Evolutionary conservation across 306 rosid species (phyloP).

Genomic region (Malus fusca): DNA sequence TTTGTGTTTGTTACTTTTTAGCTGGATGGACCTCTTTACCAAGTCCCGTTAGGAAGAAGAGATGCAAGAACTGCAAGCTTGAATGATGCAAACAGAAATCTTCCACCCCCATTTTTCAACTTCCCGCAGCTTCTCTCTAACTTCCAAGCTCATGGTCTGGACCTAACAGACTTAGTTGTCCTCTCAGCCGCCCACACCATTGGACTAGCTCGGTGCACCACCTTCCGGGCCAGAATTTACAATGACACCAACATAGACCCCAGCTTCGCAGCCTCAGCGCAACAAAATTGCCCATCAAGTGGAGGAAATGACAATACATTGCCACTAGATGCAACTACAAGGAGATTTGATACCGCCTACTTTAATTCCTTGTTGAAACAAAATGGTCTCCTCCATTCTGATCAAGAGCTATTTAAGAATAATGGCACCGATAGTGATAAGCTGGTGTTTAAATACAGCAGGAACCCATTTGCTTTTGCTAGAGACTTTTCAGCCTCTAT

Average conservation of each 20-base stretch:
- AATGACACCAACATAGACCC: constrained; percentile 29
- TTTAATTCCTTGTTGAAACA: constrained; percentile 14
- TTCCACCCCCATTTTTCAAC: constrained; percentile 23
- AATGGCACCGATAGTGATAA: constrained; percentile 13
- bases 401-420: constrained; percentile 29
- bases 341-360: constrained; percentile 15
- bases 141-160: constrained; percentile 31
- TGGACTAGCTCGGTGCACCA: constrained; percentile 20
- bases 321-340: constrained; percentile 9
- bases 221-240: constrained; percentile 19
- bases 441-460: constrained; percentile 2
- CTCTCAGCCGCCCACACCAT: constrained; percentile 31
- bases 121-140: constrained; percentile 27
- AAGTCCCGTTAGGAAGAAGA: constrained; percentile 26
- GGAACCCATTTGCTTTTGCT: neutral
- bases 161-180: constrained; percentile 22
- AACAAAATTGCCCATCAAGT: constrained; percentile 9
- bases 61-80: constrained; percentile 25
- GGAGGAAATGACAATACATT: constrained; percentile 12
- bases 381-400: constrained; percentile 33
- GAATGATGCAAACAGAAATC: constrained; percentile 15
- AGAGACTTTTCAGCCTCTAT: constrained; percentile 23
- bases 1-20: neutral
- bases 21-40: constrained; percentile 18
- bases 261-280: constrained; percentile 10